phyloP scores from a whole-genome alignment of 768 basidiomycete species.

The Suillus subalutaceus region DNA sequence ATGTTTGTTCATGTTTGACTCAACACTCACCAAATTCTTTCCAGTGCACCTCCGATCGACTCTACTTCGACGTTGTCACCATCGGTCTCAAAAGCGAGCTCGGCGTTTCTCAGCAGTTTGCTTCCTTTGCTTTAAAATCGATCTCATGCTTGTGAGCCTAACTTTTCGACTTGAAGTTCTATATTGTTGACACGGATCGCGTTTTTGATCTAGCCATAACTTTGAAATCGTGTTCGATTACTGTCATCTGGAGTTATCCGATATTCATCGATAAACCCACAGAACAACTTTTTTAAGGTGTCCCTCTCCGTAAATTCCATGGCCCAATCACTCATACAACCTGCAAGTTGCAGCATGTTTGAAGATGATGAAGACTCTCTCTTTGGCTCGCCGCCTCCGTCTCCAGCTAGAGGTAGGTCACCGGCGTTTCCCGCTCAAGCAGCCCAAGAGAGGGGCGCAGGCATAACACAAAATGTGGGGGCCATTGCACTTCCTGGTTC shows the following conservation, averaged over 20 bases:
- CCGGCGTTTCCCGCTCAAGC: constrained; percentile 55
- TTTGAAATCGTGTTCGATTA: background rate
- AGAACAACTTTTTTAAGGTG: constrained; percentile 10
- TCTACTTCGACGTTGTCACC: background rate
- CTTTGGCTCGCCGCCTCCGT: constrained; percentile 79
- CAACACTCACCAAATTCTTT: background rate
- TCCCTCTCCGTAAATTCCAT: constrained; percentile 18
- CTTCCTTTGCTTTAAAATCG: background rate
- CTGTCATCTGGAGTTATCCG: background rate
- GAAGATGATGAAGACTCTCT: constrained; percentile 69
- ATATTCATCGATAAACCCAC: background rate
- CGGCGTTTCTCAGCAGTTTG: background rate
- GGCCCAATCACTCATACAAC: constrained; percentile 19
- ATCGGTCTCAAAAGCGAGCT: background rate
- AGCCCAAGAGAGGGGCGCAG: constrained; percentile 20
- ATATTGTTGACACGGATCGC: background rate
- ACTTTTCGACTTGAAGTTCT: too few relatives aligned
- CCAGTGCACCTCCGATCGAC: background rate
- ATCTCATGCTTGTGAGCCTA: background rate
- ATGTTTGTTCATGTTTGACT: background rate
- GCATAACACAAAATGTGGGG: constrained; percentile 83
- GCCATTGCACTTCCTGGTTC: constrained; percentile 98
- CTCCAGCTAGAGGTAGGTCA: constrained; percentile 77
- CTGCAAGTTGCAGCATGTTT: constrained; percentile 15
- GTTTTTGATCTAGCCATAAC: constrained; percentile 3